phyloP scores from a whole-genome alignment of 1,284 basidiomycete genomes.

The Papiliotrema fonsecae region DNA sequence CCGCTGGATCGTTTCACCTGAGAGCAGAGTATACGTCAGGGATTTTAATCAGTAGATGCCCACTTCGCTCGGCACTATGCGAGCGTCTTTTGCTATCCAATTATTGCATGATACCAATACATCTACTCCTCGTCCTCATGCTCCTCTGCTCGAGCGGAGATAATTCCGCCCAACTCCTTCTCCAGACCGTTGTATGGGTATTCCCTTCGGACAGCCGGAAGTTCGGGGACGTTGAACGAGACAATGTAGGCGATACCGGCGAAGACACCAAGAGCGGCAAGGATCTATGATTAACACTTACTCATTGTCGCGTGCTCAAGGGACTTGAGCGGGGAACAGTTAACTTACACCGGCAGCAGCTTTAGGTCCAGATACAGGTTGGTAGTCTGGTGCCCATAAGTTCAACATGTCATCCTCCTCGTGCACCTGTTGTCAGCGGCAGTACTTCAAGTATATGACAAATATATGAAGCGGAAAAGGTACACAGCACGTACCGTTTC shows the following conservation, averaged over 20 bases:
- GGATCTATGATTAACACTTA: slow-evolving; percentile 17
- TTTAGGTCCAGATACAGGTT: slow-evolving; percentile 31
- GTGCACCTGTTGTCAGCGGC: slow-evolving; percentile 57
- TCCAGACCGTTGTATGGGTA: slow-evolving; percentile 46
- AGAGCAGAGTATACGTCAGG: too few relatives aligned
- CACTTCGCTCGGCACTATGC: too few relatives aligned
- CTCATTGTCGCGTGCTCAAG: not conserved
- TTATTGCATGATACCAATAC: too few relatives aligned
- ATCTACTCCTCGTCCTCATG: slow-evolving; percentile 33
- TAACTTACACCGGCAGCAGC: slow-evolving; percentile 32
- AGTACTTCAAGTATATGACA: not conserved
- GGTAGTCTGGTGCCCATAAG: slow-evolving; percentile 81
- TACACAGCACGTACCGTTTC: slow-evolving; percentile 59
- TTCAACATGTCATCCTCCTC: slow-evolving; percentile 76
- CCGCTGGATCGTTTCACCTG: too few relatives aligned
- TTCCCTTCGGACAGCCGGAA: slow-evolving; percentile 30
- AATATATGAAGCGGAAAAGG: not conserved
- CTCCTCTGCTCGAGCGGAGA: slow-evolving; percentile 23
- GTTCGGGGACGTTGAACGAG: slow-evolving; percentile 23
- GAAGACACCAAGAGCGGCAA: slow-evolving; percentile 29
- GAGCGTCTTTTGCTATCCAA: too few relatives aligned
- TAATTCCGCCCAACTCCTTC: slow-evolving; percentile 41
- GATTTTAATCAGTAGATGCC: too few relatives aligned
- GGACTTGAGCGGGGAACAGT: not conserved
- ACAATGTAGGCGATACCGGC: slow-evolving; percentile 34